Base-by-base conservation (phyloP, 345 rosid species). In the Arabis hirsuta region DNA sequence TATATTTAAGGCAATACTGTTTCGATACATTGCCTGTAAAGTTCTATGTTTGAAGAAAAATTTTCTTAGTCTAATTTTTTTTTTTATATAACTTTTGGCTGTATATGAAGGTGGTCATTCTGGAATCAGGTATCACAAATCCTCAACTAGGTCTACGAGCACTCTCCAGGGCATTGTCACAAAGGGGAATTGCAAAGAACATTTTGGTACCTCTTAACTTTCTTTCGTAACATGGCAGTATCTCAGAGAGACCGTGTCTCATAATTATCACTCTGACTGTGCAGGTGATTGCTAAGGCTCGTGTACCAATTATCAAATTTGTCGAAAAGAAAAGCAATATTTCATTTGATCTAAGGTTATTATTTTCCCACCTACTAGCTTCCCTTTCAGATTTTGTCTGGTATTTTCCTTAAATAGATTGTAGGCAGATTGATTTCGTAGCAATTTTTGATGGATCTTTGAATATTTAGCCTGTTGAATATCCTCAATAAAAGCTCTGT, bases 281-380 rank as follows among this genome's bases (percentile, higher is more conserved):
- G 9, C 76, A 91, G 97, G 97, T 95, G 59, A 91, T 95, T 74
- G 96, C 86, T 29, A 88, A 84, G 76, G 99, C 99, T 31, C 96
- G 99, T 29, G 96, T 95, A 51, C 99, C 99, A 12, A 95, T 95
- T 71, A 69, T 95, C 69, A 95, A 95, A 80, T 95, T 95, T 69
- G 81, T 91, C 12, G 97, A 95, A 79, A 95, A 84, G 85, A 86
- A 73, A 79, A 95, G 97, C 66, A 82, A 83, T 52, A 77, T 95
- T 61, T 51, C 97, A 10, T 95, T 91, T 70, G 99, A 91, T 77
- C 63, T 95, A 81, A 95, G 97, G 97, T 91, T 54, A 47, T 39
- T 16, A 38, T 31, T 50, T 55, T 44, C n/a, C 5, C 50, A 9
- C 52, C 48, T 55, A 7, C 22, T 55, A 11, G 59, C 41, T 56